Percentiles rank a stretch among this genome's conserved stretches.
phyloP scores from a whole-genome alignment of 371 early-diverging fungal species.

The Lichtheimia ramosa region DNA sequence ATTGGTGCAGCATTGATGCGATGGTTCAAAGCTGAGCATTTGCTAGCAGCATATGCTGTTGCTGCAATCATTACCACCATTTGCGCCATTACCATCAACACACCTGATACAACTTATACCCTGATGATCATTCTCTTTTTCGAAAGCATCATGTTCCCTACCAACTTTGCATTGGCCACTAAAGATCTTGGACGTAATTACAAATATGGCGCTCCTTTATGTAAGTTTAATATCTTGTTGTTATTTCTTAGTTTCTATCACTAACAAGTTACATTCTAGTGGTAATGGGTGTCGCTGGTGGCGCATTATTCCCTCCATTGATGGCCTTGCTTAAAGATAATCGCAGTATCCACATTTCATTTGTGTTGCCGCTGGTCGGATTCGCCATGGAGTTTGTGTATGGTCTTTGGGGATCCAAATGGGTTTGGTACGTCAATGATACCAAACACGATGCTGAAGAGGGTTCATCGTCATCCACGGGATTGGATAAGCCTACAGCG shows the following conservation, averaged over 20 bases:
- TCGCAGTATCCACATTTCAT: constrained; percentile 31
- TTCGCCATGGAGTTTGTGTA: constrained; percentile 37
- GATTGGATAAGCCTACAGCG: too few relatives aligned
- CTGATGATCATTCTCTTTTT: constrained; percentile 43
- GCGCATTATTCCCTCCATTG: constrained; percentile 41
- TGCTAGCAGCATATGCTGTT: constrained; percentile 33
- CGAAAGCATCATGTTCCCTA: constrained; percentile 48
- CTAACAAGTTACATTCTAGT: constrained; percentile 19
- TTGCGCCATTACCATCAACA: constrained; percentile 33
- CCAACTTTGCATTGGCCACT: constrained; percentile 45
- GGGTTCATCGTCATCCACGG: too few relatives aligned
- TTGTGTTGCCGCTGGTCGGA: constrained; percentile 32
- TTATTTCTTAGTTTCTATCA: not conserved
- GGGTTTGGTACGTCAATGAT: constrained; percentile 43
- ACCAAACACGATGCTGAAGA: not conserved
- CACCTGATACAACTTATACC: constrained; percentile 28
- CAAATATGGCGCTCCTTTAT: constrained; percentile 39
- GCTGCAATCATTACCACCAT: constrained; percentile 30
- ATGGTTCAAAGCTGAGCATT: constrained; percentile 26
- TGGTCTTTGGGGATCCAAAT: constrained; percentile 26
- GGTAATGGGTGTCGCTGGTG: constrained; percentile 47
- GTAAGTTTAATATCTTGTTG: constrained; percentile 20
- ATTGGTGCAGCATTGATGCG: constrained; percentile 36
- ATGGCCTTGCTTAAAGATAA: constrained; percentile 40
- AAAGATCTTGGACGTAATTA: constrained; percentile 45